phyloP scores from a whole-genome alignment of 306 rosid genomes.

The Datisca glomerata region DNA sequence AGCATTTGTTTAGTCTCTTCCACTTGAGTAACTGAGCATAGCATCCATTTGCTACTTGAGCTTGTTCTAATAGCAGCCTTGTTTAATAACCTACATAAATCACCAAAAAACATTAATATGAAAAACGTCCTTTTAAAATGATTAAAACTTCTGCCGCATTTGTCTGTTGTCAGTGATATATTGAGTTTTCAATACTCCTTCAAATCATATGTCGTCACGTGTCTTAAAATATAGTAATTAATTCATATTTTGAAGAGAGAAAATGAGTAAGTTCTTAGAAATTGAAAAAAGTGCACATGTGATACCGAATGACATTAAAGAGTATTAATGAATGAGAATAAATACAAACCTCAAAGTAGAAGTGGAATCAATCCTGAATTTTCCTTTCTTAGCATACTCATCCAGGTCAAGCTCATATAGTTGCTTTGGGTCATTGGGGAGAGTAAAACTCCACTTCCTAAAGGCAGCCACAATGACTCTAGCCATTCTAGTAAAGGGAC shows the following conservation, averaged over 20 bases:
- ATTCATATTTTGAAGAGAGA: too few relatives aligned
- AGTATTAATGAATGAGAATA: too few relatives aligned
- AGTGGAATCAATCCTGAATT: conserved; percentile 53
- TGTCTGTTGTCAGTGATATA: too few relatives aligned
- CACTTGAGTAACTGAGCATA: conserved; percentile 74
- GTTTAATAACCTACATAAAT: conserved; percentile 24
- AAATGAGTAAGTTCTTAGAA: too few relatives aligned
- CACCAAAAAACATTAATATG: too few relatives aligned
- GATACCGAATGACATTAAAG: too few relatives aligned
- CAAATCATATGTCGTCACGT: too few relatives aligned
- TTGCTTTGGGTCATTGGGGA: conserved; percentile 42
- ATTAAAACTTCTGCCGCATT: too few relatives aligned
- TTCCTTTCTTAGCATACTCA: conserved; percentile 31
- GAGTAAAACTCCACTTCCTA: conserved; percentile 40
- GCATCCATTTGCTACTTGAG: conserved; percentile 25
- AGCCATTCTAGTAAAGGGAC: conserved; percentile 46
- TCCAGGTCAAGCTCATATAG: conserved; percentile 49
- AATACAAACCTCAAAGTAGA: conserved; percentile 55
- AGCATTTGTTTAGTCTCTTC: conserved; percentile 75
- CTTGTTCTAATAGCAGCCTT: conserved; percentile 31
- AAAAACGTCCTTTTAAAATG: too few relatives aligned
- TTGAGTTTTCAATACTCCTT: too few relatives aligned
- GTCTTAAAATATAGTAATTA: too few relatives aligned
- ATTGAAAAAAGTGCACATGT: too few relatives aligned
- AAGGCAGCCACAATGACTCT: conserved; percentile 52